Base-by-base conservation (phyloP, 768 basidiomycete genomes). In the Lentinus tigrinus region DNA sequence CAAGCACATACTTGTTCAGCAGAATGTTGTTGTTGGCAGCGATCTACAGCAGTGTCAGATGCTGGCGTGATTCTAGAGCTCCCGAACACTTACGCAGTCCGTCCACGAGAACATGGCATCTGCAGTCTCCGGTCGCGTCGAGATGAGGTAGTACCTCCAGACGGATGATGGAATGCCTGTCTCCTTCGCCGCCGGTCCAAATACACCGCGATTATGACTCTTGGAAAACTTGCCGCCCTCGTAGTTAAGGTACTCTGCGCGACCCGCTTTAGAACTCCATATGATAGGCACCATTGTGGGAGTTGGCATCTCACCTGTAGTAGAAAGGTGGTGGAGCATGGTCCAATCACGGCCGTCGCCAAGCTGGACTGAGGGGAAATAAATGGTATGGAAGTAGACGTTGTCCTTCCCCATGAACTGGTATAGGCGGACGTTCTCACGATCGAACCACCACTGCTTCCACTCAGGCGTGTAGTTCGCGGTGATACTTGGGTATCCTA, bases 371-470 rank as follows among this genome's bases (percentile, higher is more conserved):
- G 93, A 88, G 27, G 97, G 96, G 78, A 87, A 99, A 66, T 93
- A 93, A 39, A 99, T 85, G 0, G 93, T 93, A 73, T 99, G 97
- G 84, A 99, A 99, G 74, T 96, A 98, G 49, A 95, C 93, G 61
- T 95, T 98, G 71, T 98, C 96, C 77, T 99, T 99, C 70, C 97
- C 97, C 97, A 99, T 99, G 80, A 99, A 99, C 73, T 99, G 96
- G 76, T 93, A 97, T 50, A 98, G 77, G 65, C 84, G 80, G 57
- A 99, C 95, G 65, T 98, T 80, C 64, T 92, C 79, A 1, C 89
- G 90, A 68, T 95, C 89, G 68, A 90, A 85, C 97, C 97, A 99
- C 97, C 97, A 99, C 71, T 85, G 81, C 72, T 88, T 85, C 97
- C 97, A 99, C 62, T 97, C 89, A 19, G 89, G 78, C 36, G 93